Evolutionary conservation across 2,329 filamentous ascomycete species (phyloP), one percentile per base, ranked within the genome.

Genomic region (Trematosphaeria pertusa): DNA sequence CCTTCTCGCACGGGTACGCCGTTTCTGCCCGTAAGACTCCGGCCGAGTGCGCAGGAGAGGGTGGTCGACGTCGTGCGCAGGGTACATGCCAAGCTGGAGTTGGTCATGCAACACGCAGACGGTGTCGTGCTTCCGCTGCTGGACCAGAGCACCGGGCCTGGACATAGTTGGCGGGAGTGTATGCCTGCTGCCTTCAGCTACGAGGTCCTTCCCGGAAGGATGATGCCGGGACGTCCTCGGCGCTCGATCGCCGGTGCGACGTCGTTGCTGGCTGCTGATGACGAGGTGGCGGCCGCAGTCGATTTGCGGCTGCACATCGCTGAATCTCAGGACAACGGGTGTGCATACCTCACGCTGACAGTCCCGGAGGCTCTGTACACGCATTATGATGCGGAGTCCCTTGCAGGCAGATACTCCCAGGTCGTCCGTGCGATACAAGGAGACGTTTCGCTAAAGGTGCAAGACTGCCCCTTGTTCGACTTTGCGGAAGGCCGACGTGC

Each of bases 401-500:
- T 38, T 18, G 9, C 26, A 18, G 11, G 11, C 11, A 26, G 36
- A 6, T 38, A 38, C 36, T 12, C 17, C 22, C 36, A 38, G n/a
- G 36, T 38, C 36, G 8, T 38, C 11, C 36, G 36, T 21, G 9
- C 18, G 11, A 26, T 38, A 9, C 17, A 12, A 9, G 12, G 9
- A n/a, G 36, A 38, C 20, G 17, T 22, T 14, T 24, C 36, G 22
- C 11, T 26, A 14, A 18, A 22, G 20, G 21, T 12, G 5, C 22
- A 20, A 22, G 20, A 38, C 36, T 38, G 11, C 8, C 24, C 24
- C 18, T 19, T 32, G 37, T 41, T 41, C 26, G 37, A 32, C 22
- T 19, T 30, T 12, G 37, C 22, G 17, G 21, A 41, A 41, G 26
- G 37, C n/a, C 15, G 14, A 19, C 37, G 14, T 17, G 37, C 12